Base-by-base conservation (phyloP, 495 filamentous ascomycete genomes). In the Clohesyomyces aquaticus region DNA sequence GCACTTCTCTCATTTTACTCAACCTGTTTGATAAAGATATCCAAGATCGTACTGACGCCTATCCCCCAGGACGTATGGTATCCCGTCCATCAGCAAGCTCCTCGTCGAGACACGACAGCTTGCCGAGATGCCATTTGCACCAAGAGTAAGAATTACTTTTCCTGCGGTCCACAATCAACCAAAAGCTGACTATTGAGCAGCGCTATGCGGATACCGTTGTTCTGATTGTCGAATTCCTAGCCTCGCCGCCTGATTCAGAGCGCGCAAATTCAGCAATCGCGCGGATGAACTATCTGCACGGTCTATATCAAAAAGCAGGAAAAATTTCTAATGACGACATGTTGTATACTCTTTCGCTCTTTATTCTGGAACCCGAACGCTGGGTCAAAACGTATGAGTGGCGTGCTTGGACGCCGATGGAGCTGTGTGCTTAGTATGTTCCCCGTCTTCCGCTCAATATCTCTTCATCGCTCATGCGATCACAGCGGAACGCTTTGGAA, bases 241-340 rank as follows among this genome's bases (percentile, higher is more conserved):
- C 29, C 19, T 79, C 86, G 56, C 66, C 79, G 16, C 75, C 72
- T 14, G 66, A 79, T 35, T 55, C 75, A 12, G 72, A 76, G 6
- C 78, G 86, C 9, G 71, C 81, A 8, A 74, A 76, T 18, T 72
- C 73, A 41, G 81, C 82, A 18, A 77, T 90, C 29, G 82, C 82
- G 3, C 83, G 88, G 43, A 88, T 87, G 71, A 87, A 88, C 68
- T 89, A 78, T 67, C 76, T 91, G 19, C 88, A 90, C 65, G 35
- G 51, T 22, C 29, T 22, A 26, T 68, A 88, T 72, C 76, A 78
- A 12, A 76, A 80, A 32, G 73, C 79, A 1, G 85, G 85, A 41
- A 80, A 80, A 61, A 90, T 91, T 63, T 74, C 74, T 16, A 82
- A 89, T 25, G 77, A 81, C 12, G 87, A 90, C 62, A 80, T 90